Evolutionary conservation across 176 grass and related monocot genomes (phyloP).

Genomic region (Cymbopogon citratus): DNA sequence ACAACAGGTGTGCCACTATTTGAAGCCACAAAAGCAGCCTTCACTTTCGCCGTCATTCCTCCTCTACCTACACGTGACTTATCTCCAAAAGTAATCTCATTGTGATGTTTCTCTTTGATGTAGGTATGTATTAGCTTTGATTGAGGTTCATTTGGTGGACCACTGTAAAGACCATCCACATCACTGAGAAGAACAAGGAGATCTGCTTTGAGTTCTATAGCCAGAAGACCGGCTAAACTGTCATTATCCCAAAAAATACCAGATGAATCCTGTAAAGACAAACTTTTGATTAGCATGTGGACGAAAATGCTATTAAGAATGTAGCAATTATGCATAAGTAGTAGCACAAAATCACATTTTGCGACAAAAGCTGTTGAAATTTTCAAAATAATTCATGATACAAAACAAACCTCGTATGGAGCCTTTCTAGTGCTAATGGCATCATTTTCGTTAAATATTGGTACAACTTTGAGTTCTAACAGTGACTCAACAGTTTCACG

Average conservation of each 20-base stretch:
- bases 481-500: constrained; percentile 68
- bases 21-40: constrained; percentile 79
- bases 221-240: constrained; percentile 90
- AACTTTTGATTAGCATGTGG: constrained; percentile 6
- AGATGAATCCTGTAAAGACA: constrained; percentile 72
- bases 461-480: constrained; percentile 74
- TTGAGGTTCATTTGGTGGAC: constrained; percentile 72
- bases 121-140: constrained; percentile 91
- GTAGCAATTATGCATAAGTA: not conserved
- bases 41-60: constrained; percentile 96
- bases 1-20: constrained; percentile 81
- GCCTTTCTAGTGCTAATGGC: constrained; percentile 91
- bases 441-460: constrained; percentile 98
- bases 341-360: not conserved
- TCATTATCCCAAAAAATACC: constrained; percentile 99
- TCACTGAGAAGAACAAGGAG: constrained; percentile 92
- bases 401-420: constrained; percentile 80
- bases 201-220: constrained; percentile 89
- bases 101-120: constrained; percentile 83
- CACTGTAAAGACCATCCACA: constrained; percentile 93
- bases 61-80: constrained; percentile 97
- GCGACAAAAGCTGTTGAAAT: not conserved
- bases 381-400: constrained; percentile 1
- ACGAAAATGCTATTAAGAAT: not conserved
- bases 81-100: constrained; percentile 90